A percentile compares a stretch with the other conserved stretches of the same genome.
Evolutionary conservation across 2,329 filamentous ascomycete genomes (phyloP).

Genomic region (Trichoderma cornu-damae): DNA sequence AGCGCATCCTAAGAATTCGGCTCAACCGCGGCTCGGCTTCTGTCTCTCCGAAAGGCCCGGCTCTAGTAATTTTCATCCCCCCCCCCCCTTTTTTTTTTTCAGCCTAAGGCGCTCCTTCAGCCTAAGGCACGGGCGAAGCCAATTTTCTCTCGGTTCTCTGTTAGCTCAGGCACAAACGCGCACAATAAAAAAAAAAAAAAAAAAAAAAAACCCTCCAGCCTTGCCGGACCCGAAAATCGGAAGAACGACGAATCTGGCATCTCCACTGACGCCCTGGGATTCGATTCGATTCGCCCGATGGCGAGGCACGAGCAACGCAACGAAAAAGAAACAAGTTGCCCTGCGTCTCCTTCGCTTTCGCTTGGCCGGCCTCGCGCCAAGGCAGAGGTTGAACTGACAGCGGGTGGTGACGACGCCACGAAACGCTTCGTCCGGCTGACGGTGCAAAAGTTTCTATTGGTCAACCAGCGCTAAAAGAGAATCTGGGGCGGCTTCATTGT

Average conservation of each 20-base stretch:
- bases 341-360: background rate
- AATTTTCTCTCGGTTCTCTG: background rate
- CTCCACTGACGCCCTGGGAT: background rate
- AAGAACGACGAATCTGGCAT: background rate
- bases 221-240: slow-evolving; percentile 7
- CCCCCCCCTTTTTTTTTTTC: too few species aligned
- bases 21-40: background rate
- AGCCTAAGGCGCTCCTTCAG: too few species aligned
- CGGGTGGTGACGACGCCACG: slow-evolving; percentile 1
- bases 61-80: too few species aligned
- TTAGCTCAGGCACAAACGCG: slow-evolving; percentile 11
- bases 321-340: too few species aligned
- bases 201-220: too few species aligned
- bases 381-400: too few species aligned
- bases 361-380: background rate
- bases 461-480: background rate
- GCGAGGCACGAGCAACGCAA: background rate
- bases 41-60: background rate
- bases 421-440: background rate
- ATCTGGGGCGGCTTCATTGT: background rate
- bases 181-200: too few species aligned
- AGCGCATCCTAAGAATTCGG: background rate
- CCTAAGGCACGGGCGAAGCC: background rate
- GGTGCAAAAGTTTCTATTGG: background rate
- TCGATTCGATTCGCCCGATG: background rate